phyloP scores from a whole-genome alignment of 2,329 filamentous ascomycete genomes.

The Sclerotinia sclerotiorum region DNA sequence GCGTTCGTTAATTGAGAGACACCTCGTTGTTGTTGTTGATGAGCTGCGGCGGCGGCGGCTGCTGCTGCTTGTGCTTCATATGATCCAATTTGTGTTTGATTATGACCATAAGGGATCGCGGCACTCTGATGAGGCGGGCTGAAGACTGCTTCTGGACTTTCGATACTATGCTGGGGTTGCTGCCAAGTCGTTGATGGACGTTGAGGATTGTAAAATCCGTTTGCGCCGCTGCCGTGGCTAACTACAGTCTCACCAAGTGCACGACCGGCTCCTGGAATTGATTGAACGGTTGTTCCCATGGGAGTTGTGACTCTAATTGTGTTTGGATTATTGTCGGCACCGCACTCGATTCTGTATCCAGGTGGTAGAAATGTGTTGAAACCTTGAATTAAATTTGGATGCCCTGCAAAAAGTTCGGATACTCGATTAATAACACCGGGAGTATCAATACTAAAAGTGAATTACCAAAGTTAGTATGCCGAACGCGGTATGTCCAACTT shows the following conservation, averaged over 20 bases:
- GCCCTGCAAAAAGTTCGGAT: conserved; percentile 91
- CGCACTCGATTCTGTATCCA: conserved; percentile 95
- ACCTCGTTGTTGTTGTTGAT: conserved; percentile 65
- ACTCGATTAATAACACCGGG: conserved; percentile 96
- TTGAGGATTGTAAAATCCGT: conserved; percentile 45
- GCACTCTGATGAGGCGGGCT: conserved; percentile 56
- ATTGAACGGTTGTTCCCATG: conserved; percentile 93
- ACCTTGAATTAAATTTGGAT: conserved; percentile 92
- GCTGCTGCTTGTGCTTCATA: conserved; percentile 47
- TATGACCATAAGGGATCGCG: conserved; percentile 48
- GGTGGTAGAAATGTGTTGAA: conserved; percentile 98
- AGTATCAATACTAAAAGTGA: conserved; percentile 74
- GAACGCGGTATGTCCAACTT: conserved; percentile 29
- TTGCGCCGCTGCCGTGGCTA: conserved; percentile 28
- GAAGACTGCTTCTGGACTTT: conserved; percentile 63
- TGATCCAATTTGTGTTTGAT: conserved; percentile 39
- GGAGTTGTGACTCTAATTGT: conserved; percentile 96
- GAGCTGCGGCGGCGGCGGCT: conserved; percentile 45
- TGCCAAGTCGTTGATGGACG: conserved; percentile 52
- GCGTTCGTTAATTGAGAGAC: conserved; percentile 67
- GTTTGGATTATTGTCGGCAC: conserved; percentile 89
- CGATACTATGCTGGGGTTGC: conserved; percentile 57
- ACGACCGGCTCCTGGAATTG: conserved; percentile 61
- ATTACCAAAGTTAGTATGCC: conserved; percentile 3
- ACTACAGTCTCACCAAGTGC: conserved; percentile 42